Evolutionary conservation across 345 rosid genomes (phyloP).

Genomic region (Carallia pectinifolia): DNA sequence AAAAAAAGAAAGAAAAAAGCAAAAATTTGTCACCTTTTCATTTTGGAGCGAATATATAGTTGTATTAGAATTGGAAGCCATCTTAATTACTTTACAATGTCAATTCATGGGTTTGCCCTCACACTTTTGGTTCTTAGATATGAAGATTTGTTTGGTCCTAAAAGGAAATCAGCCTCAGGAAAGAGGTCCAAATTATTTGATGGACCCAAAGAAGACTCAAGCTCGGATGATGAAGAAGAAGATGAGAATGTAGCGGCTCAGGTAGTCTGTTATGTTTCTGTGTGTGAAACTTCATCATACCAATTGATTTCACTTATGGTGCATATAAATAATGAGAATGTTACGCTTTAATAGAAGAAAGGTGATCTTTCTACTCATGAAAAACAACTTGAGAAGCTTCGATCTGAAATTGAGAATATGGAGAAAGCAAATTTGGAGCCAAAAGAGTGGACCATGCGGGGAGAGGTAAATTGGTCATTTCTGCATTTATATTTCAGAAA

Average conservation of each 20-base stretch:
- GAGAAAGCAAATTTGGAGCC: constrained; percentile 86
- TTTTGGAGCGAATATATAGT: not conserved
- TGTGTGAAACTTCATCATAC: not conserved
- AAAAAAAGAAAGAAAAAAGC: too few species aligned
- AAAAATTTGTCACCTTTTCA: not conserved
- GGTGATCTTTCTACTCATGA: constrained; percentile 73
- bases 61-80: not conserved
- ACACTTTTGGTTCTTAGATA: constrained; percentile 43
- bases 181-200: constrained; percentile 29
- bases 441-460: constrained; percentile 93
- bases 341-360: constrained; percentile 39
- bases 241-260: constrained; percentile 21
- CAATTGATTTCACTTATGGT: not conserved
- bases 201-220: constrained; percentile 38
- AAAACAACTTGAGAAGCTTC: constrained; percentile 54
- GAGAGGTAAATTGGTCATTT: constrained; percentile 64
- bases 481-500: not conserved
- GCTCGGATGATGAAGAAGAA: constrained; percentile 37
- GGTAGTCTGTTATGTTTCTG: constrained; percentile 5
- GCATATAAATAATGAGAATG: constrained; percentile 7
- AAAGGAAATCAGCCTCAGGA: constrained; percentile 40
- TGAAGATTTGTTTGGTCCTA: constrained; percentile 71
- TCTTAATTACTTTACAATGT: not conserved
- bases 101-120: constrained; percentile 2
- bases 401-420: constrained; percentile 71